Conservation (phyloP, 371 early-diverging fungal genomes). For the Syncephalis plumigaleata region DNA sequence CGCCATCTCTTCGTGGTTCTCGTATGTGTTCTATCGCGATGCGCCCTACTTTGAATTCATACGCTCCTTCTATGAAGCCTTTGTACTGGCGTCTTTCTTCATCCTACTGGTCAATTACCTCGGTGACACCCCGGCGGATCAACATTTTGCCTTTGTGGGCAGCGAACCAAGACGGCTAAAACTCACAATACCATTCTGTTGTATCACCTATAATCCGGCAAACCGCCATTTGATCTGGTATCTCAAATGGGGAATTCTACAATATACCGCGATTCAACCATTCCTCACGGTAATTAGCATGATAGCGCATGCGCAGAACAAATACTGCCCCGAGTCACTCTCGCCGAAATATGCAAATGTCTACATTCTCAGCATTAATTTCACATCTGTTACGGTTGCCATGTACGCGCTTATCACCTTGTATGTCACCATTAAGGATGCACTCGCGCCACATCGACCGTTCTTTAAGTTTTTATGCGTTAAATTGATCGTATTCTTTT, state of each 20-base stretch:
- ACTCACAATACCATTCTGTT: constrained; percentile 41
- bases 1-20: constrained; percentile 34
- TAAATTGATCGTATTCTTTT: constrained; percentile 18
- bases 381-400: constrained; percentile 10
- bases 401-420: constrained; percentile 24
- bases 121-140: constrained; percentile 19
- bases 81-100: constrained; percentile 36
- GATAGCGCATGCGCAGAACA: constrained; percentile 21
- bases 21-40: constrained; percentile 37
- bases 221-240: constrained; percentile 31
- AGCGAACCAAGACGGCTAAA: constrained; percentile 11
- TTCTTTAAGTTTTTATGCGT: constrained; percentile 18
- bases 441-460: constrained; percentile 8
- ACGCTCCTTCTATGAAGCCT: constrained; percentile 53
- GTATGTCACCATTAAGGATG: constrained; percentile 24
- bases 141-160: constrained; percentile 11
- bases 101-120: constrained; percentile 32
- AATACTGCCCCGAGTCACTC: constrained; percentile 31
- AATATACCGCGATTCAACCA: constrained; percentile 42
- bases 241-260: constrained; percentile 33
- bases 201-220: constrained; percentile 32
- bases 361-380: constrained; percentile 22
- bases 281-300: constrained; percentile 30
- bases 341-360: constrained; percentile 30
- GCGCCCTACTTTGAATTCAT: constrained; percentile 39